phyloP scores from a whole-genome alignment of 805 yeast genomes.

The Ogataea paraovalis region DNA sequence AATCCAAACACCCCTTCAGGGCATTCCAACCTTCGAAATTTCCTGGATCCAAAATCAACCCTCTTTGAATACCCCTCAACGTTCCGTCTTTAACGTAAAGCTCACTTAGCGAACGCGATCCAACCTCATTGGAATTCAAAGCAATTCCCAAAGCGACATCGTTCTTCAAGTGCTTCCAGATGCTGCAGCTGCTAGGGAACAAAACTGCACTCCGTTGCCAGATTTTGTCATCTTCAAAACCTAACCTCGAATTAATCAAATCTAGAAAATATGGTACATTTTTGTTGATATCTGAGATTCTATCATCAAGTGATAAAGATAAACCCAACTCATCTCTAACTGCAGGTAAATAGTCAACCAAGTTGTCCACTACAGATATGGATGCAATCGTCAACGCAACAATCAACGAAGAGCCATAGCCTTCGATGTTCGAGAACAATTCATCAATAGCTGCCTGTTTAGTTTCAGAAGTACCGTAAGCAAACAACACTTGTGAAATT shows the following conservation, averaged over 20 bases:
- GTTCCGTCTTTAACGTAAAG: slow-evolving; percentile 47
- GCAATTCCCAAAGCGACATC: slow-evolving; percentile 59
- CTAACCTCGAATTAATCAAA: slow-evolving; percentile 44
- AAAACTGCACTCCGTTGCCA: slow-evolving; percentile 73
- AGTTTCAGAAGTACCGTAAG: slow-evolving; percentile 70
- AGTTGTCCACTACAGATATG: slow-evolving; percentile 61
- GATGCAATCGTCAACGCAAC: slow-evolving; percentile 78
- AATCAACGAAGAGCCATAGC: slow-evolving; percentile 59
- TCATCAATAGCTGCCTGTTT: slow-evolving; percentile 84
- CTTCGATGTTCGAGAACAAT: slow-evolving; percentile 59
- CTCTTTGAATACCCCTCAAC: slow-evolving; percentile 59
- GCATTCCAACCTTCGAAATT: slow-evolving; percentile 29
- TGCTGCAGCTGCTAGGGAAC: slow-evolving; percentile 64
- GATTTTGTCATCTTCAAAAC: slow-evolving; percentile 22
- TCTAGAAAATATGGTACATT: slow-evolving; percentile 57
- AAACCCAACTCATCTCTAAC: slow-evolving; percentile 61
- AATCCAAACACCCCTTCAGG: slow-evolving; percentile 8
- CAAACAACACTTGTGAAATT: slow-evolving; percentile 75
- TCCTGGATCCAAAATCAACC: slow-evolving; percentile 61
- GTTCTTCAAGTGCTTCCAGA: slow-evolving; percentile 66
- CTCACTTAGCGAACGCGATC: slow-evolving; percentile 47
- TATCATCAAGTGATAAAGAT: slow-evolving; percentile 41
- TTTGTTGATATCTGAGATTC: slow-evolving; percentile 45
- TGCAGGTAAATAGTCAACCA: slow-evolving; percentile 51
- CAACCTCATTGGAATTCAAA: slow-evolving; percentile 43